Evolutionary conservation across 768 basidiomycete species (phyloP), one percentile per base, ranked within the genome.

Genomic region (Russula olivacea): DNA sequence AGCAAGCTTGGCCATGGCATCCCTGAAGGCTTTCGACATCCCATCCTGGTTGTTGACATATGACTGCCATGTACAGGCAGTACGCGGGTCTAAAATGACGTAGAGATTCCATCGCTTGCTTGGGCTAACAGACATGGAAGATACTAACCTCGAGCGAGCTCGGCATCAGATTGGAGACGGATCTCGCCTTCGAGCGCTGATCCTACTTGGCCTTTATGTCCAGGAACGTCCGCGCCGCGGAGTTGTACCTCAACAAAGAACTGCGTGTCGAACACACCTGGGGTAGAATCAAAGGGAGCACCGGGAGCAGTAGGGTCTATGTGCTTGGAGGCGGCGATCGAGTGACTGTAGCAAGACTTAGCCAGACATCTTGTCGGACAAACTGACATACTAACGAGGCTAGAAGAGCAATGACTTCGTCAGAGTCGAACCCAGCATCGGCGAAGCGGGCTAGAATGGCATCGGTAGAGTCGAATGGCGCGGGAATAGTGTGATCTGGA

Each of bases 51-150:
- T 56, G 59, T 68, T 66, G 34, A 75, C 76, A 63, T 77, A 74
- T 2, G 73, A 72, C 69, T 81, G 81, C 80, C 80, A 82, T 48
- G 68, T 66, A 72, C 81, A 81, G 15, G 78, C 74, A 23, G 81
- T 83, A 48, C 77, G 71, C 4, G 74, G 63, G 70, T 81, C 78
- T 72, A 65, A 12, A 21, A 21, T 41, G 19, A 50, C 23, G 50
- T 3, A 36, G 53, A 14, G 63, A 7, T 55, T 51, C 40, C 45
- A 25, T 8, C 6, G 0, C n/a, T 21, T 7, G 15, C 38, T 9
- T 12, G 12, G 32, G 12, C 12, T 4, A 32, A 14, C 25, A 40
- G 21, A 55, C 47, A 15, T n/a, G 45, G 30, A 53, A 40, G n/a
- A 12, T n/a, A 55, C 57, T 15, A 9, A 66, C 64, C 69, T 50